A percentile compares a stretch with the other conserved stretches of the same genome.
These are phyloP conservation scores for Dipodascus geniculatus DNA, from an alignment of 805 yeast species.

Conservation along the genomic window DNA sequence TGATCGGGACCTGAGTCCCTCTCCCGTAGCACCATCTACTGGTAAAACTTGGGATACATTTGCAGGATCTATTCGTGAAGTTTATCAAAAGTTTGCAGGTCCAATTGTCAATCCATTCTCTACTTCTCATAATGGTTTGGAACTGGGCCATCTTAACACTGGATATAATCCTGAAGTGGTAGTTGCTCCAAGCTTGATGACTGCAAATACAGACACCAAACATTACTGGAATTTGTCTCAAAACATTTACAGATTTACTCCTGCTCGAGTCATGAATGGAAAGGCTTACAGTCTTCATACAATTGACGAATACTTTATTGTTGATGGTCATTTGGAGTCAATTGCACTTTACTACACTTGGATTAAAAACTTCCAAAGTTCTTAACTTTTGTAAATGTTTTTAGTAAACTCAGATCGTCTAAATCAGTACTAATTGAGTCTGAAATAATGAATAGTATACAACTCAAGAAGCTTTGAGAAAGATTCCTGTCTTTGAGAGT, in stretches of 20 bases:
- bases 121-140: background rate
- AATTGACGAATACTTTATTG: slow-evolving; percentile 45
- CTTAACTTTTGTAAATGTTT: no score
- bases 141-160: slow-evolving; percentile 18
- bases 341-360: slow-evolving; percentile 24
- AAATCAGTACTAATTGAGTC: no score
- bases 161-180: slow-evolving; percentile 25
- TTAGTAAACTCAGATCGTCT: no score
- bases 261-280: slow-evolving; percentile 2
- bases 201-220: slow-evolving; percentile 63
- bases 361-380: slow-evolving; percentile 10
- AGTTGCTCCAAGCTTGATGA: slow-evolving; percentile 47
- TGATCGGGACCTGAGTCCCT: slow-evolving; percentile 31
- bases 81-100: slow-evolving; percentile 43
- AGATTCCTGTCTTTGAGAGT: no score
- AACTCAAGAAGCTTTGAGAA: no score
- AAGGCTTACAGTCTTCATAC: slow-evolving; percentile 38
- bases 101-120: slow-evolving; percentile 11
- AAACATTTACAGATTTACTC: slow-evolving; percentile 45
- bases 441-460: no score
- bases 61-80: slow-evolving; percentile 50
- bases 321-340: slow-evolving; percentile 41
- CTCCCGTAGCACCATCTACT: slow-evolving; percentile 39
- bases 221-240: slow-evolving; percentile 51
- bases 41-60: slow-evolving; percentile 40